phyloP scores from a whole-genome alignment of 371 early-diverging fungal genomes.

The Dichotomocladium elegans region DNA sequence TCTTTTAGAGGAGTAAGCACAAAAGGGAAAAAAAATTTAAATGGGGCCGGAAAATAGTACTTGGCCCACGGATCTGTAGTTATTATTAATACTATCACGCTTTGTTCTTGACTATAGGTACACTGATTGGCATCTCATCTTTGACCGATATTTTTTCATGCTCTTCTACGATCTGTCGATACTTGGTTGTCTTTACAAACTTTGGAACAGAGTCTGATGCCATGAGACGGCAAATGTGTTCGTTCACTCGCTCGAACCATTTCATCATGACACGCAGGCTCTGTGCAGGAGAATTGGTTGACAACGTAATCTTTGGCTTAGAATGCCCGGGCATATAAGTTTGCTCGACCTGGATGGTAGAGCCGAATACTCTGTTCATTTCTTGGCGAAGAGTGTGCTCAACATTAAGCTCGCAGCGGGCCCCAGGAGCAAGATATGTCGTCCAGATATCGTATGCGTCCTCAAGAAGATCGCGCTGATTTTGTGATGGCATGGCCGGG shows the following conservation, averaged over 20 bases:
- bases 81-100: slow-evolving; percentile 5
- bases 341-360: slow-evolving; percentile 39
- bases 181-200: slow-evolving; percentile 67
- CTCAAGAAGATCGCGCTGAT: slow-evolving; percentile 42
- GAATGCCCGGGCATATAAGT: slow-evolving; percentile 27
- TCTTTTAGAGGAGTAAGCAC: too few species aligned
- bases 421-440: slow-evolving; percentile 55
- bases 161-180: slow-evolving; percentile 28
- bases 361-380: slow-evolving; percentile 42
- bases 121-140: background rate
- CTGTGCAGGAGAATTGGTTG: slow-evolving; percentile 33
- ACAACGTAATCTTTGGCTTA: slow-evolving; percentile 37
- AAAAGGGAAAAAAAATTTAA: background rate
- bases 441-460: slow-evolving; percentile 62
- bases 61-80: too few species aligned
- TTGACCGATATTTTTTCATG: slow-evolving; percentile 2
- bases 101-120: slow-evolving; percentile 2
- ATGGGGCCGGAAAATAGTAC: background rate
- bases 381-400: slow-evolving; percentile 47
- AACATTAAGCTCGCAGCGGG: slow-evolving; percentile 58
- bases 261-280: slow-evolving; percentile 44
- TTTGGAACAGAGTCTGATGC: slow-evolving; percentile 80
- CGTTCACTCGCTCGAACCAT: slow-evolving; percentile 61
- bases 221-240: slow-evolving; percentile 72
- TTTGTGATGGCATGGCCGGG: slow-evolving; percentile 27